Conservation (phyloP, 192 early-diverging fungal species). For the Linnemannia exigua region DNA sequence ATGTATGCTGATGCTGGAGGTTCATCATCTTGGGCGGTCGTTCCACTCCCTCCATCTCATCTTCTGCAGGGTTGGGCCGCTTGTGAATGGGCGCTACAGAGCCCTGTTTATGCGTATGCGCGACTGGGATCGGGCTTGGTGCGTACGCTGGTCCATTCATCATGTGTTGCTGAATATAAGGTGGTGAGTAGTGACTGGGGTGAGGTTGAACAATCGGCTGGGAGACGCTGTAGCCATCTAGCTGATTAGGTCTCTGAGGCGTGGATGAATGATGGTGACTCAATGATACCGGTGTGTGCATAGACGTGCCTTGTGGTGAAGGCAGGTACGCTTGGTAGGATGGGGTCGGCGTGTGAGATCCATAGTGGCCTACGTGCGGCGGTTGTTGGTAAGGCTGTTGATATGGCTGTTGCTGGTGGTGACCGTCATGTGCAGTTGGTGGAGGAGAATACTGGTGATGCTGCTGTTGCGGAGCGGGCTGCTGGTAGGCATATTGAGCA, state of each 20-base stretch:
- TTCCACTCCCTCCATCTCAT: conserved; percentile 36
- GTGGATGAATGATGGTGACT: background rate
- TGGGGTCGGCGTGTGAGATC: conserved; percentile 3
- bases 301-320: background rate
- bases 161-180: conserved; percentile 4
- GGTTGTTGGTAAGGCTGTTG: conserved; percentile 12
- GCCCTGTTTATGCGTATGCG: background rate
- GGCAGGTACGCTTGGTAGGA: conserved; percentile 4
- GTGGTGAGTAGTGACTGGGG: background rate
- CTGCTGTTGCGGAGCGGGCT: background rate
- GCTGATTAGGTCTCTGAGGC: background rate
- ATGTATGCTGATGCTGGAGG: conserved; percentile 5
- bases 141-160: conserved; percentile 7
- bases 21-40: conserved; percentile 25
- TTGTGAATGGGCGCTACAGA: background rate
- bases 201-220: background rate
- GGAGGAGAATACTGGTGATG: conserved; percentile 6
- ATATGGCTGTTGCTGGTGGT: conserved; percentile 19
- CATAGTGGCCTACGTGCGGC: conserved; percentile 6
- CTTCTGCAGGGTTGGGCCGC: conserved; percentile 16
- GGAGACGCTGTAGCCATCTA: background rate
- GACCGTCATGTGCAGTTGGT: background rate
- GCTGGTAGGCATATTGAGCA: conserved; percentile 18
- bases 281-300: background rate
- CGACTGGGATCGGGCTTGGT: background rate